A percentile compares a stretch with the other conserved stretches of the same genome.
phyloP scores from a whole-genome alignment of 768 basidiomycete genomes.

The Termitomyces bulborhizus region DNA sequence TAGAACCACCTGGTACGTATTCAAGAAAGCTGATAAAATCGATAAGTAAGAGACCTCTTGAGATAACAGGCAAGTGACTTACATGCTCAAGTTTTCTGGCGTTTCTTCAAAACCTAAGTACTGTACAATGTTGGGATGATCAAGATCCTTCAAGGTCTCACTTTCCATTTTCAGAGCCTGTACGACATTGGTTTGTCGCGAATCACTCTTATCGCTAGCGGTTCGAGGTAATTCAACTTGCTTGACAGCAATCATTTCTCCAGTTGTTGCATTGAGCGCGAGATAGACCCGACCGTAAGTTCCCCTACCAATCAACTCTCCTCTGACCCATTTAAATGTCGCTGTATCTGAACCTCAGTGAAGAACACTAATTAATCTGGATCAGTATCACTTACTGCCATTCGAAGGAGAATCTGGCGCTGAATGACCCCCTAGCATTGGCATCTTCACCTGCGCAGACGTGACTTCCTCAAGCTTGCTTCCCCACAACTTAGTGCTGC shows the following conservation, averaged over 20 bases:
- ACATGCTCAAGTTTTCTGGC: constrained; percentile 87
- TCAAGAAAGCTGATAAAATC: constrained; percentile 75
- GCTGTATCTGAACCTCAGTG: constrained; percentile 36
- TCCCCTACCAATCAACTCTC: constrained; percentile 95
- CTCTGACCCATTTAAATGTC: constrained; percentile 98
- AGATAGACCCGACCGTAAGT: constrained; percentile 97
- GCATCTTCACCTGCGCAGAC: constrained; percentile 55
- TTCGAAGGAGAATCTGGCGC: constrained; percentile 57
- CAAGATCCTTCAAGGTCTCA: constrained; percentile 92
- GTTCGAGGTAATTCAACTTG: constrained; percentile 95
- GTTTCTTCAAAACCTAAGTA: constrained; percentile 96
- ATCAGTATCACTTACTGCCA: constrained; percentile 48
- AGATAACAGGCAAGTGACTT: constrained; percentile 24
- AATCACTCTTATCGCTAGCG: constrained; percentile 85
- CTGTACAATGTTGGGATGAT: constrained; percentile 96
- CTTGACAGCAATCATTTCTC: constrained; percentile 99
- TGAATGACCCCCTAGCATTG: constrained; percentile 30
- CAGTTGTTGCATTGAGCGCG: constrained; percentile 91
- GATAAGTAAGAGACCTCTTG: not conserved
- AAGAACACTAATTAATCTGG: not conserved
- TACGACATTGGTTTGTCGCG: constrained; percentile 77
- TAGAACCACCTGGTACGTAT: constrained; percentile 96
- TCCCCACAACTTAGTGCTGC: constrained; percentile 95
- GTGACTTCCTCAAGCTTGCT: constrained; percentile 91
- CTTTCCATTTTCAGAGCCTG: constrained; percentile 93